These are phyloP conservation scores for Pseudognaphalium luteoalbum DNA, from an alignment of 129 eudicot genomes.

Conservation along the genomic window DNA sequence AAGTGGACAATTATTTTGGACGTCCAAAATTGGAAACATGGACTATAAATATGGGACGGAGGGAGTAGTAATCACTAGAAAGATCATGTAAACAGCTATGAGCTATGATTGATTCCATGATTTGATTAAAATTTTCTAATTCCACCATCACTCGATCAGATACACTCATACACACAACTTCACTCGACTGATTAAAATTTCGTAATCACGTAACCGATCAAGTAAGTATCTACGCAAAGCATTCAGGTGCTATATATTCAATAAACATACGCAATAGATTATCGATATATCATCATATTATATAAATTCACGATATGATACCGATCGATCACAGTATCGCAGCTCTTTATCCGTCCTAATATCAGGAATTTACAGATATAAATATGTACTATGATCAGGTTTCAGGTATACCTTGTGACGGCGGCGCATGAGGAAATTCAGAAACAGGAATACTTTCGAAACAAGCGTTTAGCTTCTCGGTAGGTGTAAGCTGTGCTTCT, in stretches of 20 bases:
- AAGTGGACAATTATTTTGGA: no score
- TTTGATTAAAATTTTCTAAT: not conserved
- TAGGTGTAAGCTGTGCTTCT: constrained; percentile 79
- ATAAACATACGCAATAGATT: no score
- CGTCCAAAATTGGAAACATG: no score
- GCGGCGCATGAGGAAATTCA: constrained; percentile 78
- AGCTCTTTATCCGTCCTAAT: not conserved
- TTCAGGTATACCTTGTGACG: constrained; percentile 56
- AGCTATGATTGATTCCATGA: not conserved
- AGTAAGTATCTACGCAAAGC: not conserved
- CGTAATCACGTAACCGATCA: constrained; percentile 18
- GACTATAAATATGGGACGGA: no score
- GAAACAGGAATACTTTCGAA: constrained; percentile 92
- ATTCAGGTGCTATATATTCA: not conserved
- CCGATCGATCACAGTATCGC: no score
- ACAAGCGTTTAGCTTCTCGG: constrained; percentile 93
- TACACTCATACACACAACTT: constrained; percentile 24
- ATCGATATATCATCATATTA: no score
- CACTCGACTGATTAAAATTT: constrained; percentile 11
- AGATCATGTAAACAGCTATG: not conserved
- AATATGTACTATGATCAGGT: no score
- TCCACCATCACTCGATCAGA: not conserved
- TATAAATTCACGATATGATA: no score
- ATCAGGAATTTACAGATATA: not conserved
- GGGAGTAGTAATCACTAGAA: not conserved